Evolutionary conservation across 345 rosid species (phyloP), one percentile per base, ranked within the genome.

Genomic region (Abelmoschus esculentus): DNA sequence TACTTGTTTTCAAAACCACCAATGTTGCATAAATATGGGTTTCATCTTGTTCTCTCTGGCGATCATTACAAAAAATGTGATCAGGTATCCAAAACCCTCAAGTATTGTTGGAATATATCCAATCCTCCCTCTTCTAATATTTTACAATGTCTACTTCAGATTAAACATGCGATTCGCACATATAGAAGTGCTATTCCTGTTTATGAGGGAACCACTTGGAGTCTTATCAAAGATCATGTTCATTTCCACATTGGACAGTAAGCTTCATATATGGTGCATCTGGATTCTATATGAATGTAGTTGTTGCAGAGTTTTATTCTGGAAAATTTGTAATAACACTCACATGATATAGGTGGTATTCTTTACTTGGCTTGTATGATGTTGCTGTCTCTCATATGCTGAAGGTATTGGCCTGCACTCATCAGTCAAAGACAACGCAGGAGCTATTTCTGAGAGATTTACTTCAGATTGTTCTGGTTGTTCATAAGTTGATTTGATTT

Each of bases 31-130:
- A 95, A 91, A 79, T 92, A 87, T 83, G 99, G 99, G 67, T 92
- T 95, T 84, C 98, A 92, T 86, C 89, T 91, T 74, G 87, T 95
- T 80, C 98, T 95, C 78, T 87, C 99, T 61, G 99, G 99, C 19
- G 97, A 92, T 74, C 96, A 83, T 47, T 95, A 95, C 72, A 92
- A 81, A 82, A 91, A 81, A 75, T 87, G 92, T 87, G 96, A 90
- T 78, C 98, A 95, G 98, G 99, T 95, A 85, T 72, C 79, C 62
- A 62, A 61, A 71, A 61, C 54, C 72, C 61, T 73, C 58, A 64
- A 44, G 4, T 42, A 38, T 34, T 66, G 31, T 32, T 8, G 61
- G 54, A 67, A 32, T 61, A 2, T 52, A 4, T 54, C 29, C 34
- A 44, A 62, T 80, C 71, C 47, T 80, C 12, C 61, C 61, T 70